These are phyloP conservation scores for Didymella arachidicola DNA, from an alignment of 2,329 filamentous ascomycete species.

Conservation along the genomic window DNA sequence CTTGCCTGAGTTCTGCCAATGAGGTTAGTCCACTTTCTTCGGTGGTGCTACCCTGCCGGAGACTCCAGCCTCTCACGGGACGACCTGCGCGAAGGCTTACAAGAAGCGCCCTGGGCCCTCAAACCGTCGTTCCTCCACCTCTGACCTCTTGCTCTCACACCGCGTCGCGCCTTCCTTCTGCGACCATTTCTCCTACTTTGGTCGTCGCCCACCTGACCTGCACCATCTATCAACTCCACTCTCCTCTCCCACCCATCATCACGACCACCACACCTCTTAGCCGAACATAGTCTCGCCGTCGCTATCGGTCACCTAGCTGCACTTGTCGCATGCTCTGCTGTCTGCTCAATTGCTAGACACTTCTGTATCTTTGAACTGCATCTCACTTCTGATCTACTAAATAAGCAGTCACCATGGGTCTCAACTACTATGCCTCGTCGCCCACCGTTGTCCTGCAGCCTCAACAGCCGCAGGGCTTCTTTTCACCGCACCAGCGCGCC, in stretches of 20 bases:
- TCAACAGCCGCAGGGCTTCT: conserved; percentile 49
- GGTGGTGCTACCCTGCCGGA: conserved; percentile 6
- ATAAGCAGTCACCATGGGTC: conserved; percentile 53
- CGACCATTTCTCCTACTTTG: conserved; percentile 18
- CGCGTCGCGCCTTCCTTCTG: conserved; percentile 28
- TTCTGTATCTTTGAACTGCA: conserved; percentile 45
- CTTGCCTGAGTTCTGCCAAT: conserved; percentile 7
- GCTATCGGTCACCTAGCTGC: conserved; percentile 34
- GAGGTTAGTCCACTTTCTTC: conserved; percentile 2
- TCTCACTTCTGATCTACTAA: conserved; percentile 48
- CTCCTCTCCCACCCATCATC: conserved; percentile 11
- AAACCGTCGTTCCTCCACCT: conserved; percentile 47
- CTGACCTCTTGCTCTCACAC: conserved; percentile 44
- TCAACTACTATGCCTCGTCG: conserved; percentile 58
- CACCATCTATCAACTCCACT: conserved; percentile 19
- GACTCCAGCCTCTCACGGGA: conserved; percentile 47
- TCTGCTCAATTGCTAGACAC: conserved; percentile 41
- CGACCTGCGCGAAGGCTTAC: conserved; percentile 40
- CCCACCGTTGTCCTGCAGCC: conserved; percentile 58
- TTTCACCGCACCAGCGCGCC: conserved; percentile 44
- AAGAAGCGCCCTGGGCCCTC: conserved; percentile 45
- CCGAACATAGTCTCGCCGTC: conserved; percentile 36
- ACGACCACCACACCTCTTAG: conserved; percentile 30
- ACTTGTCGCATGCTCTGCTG: conserved; percentile 37
- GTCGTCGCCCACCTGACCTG: conserved; percentile 14